Evolutionary conservation across 345 rosid genomes (phyloP), one percentile per base, ranked within the genome.

Genomic region (Microcos paniculata): DNA sequence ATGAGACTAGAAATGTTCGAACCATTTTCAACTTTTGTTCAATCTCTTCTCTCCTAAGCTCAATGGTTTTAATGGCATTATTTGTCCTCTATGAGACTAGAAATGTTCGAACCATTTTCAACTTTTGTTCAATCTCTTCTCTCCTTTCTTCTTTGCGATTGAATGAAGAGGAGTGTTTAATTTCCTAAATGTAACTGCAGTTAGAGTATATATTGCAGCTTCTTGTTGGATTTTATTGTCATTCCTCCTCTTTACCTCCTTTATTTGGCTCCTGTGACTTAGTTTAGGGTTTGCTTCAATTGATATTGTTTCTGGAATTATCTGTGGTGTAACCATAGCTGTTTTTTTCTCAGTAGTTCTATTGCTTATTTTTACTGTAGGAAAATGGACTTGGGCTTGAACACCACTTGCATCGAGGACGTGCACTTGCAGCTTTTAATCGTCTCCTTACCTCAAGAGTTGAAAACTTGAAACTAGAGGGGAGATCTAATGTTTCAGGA

Each of bases 351-450:
- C 45, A 31, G 43, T 31, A 51, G 30, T 74, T 52, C 62, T 65
- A 26, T 52, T 66, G 62, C 59, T 75, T 78, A 35, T 53, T 62
- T 63, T 77, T 43, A 70, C 79, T 76, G 77, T 79, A 96, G 99
- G 98, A 91, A 87, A 87, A 89, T 61, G 94, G 91, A 79, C 87
- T 84, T 71, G 93, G 98, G 74, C 86, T 96, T 82, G 98, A 96
- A 81, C 97, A 93, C 72, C 91, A 88, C 84, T 86, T 96, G 86
- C 92, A 93, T 85, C 99, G 99, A 75, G 98, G 99, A 61, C 98
- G 99, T 72, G 89, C 98, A 13, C 87, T 96, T 63, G 96, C 99
- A 72, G 98, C 99, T 62, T 96, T 96, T 83, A 90, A 89, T 79
- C 87, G 90, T 75, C 85, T 96, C 82, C 90, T 96, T 71, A 87